These are phyloP conservation scores for Blastobotrys persicus DNA, from an alignment of 1,139 yeast species.

Conservation along the genomic window DNA sequence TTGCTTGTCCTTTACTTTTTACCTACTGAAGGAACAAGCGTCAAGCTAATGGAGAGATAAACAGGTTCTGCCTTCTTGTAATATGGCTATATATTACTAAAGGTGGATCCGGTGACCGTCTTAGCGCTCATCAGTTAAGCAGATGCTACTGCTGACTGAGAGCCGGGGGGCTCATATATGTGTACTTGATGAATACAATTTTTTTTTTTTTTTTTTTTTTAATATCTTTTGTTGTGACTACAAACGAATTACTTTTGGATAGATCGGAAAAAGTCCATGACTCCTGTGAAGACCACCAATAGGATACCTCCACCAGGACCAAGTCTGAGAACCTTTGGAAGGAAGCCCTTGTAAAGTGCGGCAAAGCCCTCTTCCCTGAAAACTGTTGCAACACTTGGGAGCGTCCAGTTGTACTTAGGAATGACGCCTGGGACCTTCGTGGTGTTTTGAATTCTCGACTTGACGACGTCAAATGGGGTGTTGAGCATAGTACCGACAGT, in stretches of 20 bases:
- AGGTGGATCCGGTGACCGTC: slow-evolving; percentile 46
- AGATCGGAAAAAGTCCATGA: slow-evolving; percentile 90
- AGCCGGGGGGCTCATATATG: slow-evolving; percentile 70
- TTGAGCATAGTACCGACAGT: slow-evolving; percentile 89
- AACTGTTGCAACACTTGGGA: slow-evolving; percentile 74
- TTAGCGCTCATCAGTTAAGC: slow-evolving; percentile 53
- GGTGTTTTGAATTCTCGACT: slow-evolving; percentile 93
- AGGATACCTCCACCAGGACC: slow-evolving; percentile 99
- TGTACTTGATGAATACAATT: slow-evolving; percentile 44
- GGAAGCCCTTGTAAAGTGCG: slow-evolving; percentile 82
- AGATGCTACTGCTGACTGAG: slow-evolving; percentile 40
- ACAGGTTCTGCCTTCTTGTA: slow-evolving; percentile 42
- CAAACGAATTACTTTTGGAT: slow-evolving; percentile 46
- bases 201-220: not conserved
- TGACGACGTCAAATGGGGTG: slow-evolving; percentile 97
- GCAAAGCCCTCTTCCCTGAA: slow-evolving; percentile 82
- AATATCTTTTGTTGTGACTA: not conserved
- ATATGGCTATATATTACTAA: too few species aligned
- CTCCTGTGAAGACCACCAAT: slow-evolving; percentile 88
- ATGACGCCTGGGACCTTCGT: slow-evolving; percentile 58
- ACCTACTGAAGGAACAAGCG: slow-evolving; percentile 48
- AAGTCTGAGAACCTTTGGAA: slow-evolving; percentile 94
- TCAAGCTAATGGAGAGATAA: slow-evolving; percentile 67
- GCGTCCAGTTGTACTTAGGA: slow-evolving; percentile 87
- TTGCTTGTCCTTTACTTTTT: slow-evolving; percentile 49